Evolutionary conservation across 768 basidiomycete species (phyloP), one percentile per base, ranked within the genome.

Genomic region (Suillus variegatus): DNA sequence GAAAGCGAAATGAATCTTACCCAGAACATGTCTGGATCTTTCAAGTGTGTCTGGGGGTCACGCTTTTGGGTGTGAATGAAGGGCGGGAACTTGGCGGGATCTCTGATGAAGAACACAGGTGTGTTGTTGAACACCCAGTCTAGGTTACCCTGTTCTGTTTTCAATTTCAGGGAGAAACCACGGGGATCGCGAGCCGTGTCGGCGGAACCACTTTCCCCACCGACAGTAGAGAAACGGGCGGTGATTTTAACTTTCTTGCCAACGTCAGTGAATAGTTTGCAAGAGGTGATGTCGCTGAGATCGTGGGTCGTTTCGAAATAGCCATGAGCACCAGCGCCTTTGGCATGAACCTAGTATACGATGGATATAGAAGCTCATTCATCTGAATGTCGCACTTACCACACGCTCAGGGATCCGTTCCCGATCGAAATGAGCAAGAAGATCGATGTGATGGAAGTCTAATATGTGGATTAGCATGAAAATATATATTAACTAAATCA

Each of bases 341-440:
- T 97, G 67, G 94, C 94, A 73, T 95, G 95, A 61, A 95, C 86
- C 91, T 94, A 75, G 69, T 70, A 73, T 41, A 77, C 67, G 65
- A 72, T 73, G 67, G 82, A 69, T 14, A 55, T 13, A 9, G 6
- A 64, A 52, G n/a, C 20, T 25, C 58, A 56, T 6, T 7, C 2
- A 58, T 41, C 32, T 40, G 52, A 43, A 46, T 35, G 28, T 41
- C 20, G 16, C 49, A 82, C 87, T 69, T 77, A 90, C 94, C 69
- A 93, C 90, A 77, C 94, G 93, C 84, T 97, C 94, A 18, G 96
- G 97, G 73, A 99, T 97, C 75, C 97, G 91, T 79, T 97, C 95
- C 66, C 93, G 89, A 76, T 94, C 93, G 72, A 96, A 95, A 82
- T 97, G 95, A 18, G 93, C 89, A 67, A 99, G 87, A 58, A 91